Conservation (phyloP, 2,329 filamentous ascomycete genomes). For the Drechmeria coniospora region DNA sequence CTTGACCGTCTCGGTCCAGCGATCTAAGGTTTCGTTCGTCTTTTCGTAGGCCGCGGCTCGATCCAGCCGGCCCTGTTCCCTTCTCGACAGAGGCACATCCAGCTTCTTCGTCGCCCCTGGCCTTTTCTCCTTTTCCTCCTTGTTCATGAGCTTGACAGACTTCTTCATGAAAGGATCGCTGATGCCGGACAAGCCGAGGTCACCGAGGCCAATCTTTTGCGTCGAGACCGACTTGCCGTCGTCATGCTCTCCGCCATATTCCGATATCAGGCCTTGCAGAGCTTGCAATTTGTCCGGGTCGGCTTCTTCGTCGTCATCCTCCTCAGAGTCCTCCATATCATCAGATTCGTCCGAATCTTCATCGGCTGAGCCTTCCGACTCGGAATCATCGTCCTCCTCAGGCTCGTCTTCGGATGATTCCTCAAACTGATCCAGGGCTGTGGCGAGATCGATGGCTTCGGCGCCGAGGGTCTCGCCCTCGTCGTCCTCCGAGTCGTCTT, state of each 20-base stretch:
- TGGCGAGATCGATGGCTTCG: constrained; percentile 44
- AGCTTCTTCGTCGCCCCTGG: constrained; percentile 48
- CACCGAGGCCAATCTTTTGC: constrained; percentile 57
- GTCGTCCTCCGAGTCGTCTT: constrained; percentile 43
- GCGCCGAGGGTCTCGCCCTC: constrained; percentile 43
- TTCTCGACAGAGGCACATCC: constrained; percentile 65
- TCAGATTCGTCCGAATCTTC: constrained; percentile 28
- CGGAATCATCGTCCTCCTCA: constrained; percentile 27
- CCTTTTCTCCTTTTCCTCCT: constrained; percentile 37
- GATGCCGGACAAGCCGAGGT: constrained; percentile 55
- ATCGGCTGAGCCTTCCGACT: constrained; percentile 24
- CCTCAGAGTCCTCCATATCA: constrained; percentile 28
- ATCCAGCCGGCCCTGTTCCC: constrained; percentile 75
- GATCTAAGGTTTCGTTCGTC: constrained; percentile 76
- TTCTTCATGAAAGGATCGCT: constrained; percentile 64
- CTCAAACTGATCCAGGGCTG: constrained; percentile 39
- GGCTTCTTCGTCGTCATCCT: constrained; percentile 31
- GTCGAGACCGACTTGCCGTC: constrained; percentile 30
- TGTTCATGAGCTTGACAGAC: constrained; percentile 59
- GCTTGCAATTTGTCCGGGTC: constrained; percentile 45
- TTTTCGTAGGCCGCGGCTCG: constrained; percentile 74
- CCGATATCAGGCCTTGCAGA: constrained; percentile 53
- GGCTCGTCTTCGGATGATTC: constrained; percentile 33
- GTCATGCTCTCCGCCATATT: constrained; percentile 48
- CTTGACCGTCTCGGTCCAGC: constrained; percentile 93